Evolutionary conservation across 2,329 filamentous ascomycete genomes (phyloP), one percentile per base, ranked within the genome.

Genomic region (Arachnomyces sp.): DNA sequence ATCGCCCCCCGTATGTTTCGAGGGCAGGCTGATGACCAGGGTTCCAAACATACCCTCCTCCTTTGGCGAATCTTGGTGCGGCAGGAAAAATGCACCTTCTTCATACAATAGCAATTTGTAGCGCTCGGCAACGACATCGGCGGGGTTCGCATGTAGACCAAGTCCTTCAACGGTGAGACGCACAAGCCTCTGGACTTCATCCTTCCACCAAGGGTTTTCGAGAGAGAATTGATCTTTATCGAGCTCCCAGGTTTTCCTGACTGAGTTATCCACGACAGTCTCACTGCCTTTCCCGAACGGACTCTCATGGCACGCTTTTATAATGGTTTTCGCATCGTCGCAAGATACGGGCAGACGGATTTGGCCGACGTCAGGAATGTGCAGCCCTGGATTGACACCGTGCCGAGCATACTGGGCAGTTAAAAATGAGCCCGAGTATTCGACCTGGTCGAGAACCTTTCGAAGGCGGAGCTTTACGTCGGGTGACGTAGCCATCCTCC

Each of bases 21-120:
- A 76, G 0, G 71, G 70, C 3, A 76, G 55, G 43, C 60, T 65
- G 16, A 76, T 53, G 29, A 71, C 60, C 2, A 77, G 55, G 0
- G 68, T 75, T 3, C 68, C 73, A 44, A 76, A 64, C 65, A 73
- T 73, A 13, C 64, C 62, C 0, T 64, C 62, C 0, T 55, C 58
- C 36, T 72, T 73, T 43, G 73, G 66, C 0, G 62, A 67, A 50
- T 73, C 67, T 20, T 62, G 62, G 43, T 71, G 66, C 1, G 65
- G 43, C 46, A 70, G 70, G 52, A 70, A 72, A 55, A 71, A 67
- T 3, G 67, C 67, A 0, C 69, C 72, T 38, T 68, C 59, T 37
- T 70, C 68, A 49, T 74, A 74, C 2, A 75, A 49, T 2, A 72
- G 53, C 53, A 75, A 58, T 45, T 73, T 74, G 51, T 69, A 64